Evolutionary conservation across 805 yeast genomes (phyloP), one percentile per base, ranked within the genome.

Genomic region (Candida sphagnicola): DNA sequence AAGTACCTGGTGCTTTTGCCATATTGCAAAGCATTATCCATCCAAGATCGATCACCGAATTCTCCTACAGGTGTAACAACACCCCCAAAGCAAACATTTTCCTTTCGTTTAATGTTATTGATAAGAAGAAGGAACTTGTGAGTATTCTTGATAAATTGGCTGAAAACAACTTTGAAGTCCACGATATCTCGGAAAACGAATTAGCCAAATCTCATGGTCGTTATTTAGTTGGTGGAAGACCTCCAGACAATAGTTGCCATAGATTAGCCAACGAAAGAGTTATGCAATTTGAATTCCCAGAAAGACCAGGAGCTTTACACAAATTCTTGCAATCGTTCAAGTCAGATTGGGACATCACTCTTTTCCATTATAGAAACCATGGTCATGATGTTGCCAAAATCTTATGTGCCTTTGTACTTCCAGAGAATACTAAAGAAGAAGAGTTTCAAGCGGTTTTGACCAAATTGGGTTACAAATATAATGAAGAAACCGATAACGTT

Each of bases 121-220:
- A 88, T 60, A 80, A 87, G 46, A 78, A 73, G 45, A 72, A 73
- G 50, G 99, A 93, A 56, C 72, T 89, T 32, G 64, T 75, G 6
- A 76, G 75, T 42, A 82, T 93, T 19, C 57, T 80, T 39, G 69
- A 72, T 37, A 73, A 73, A 31, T 69, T 90, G 62, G 62, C 74
- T 1, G 91, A 90, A 12, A 84, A 85, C 62, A 69, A 70, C 31
- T 68, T 62, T 41, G 69, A 63, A 32, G 95, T 89, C 2, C 72
- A 76, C 38, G 98, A 93, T 56, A 82, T 93, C 41, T 85, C 96
- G 13, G 86, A 85, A 42, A 90, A 95, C 57, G 96, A 90, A 58
- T 75, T 93, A 70, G 99, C 99, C 31, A 93, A 93, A 63, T 77
- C 89, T 26, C 99, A 93, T 56, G 97, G 97, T 28, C 77, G 99